Conservation (phyloP, 768 basidiomycete species). For the Lactifluus rugatus region DNA sequence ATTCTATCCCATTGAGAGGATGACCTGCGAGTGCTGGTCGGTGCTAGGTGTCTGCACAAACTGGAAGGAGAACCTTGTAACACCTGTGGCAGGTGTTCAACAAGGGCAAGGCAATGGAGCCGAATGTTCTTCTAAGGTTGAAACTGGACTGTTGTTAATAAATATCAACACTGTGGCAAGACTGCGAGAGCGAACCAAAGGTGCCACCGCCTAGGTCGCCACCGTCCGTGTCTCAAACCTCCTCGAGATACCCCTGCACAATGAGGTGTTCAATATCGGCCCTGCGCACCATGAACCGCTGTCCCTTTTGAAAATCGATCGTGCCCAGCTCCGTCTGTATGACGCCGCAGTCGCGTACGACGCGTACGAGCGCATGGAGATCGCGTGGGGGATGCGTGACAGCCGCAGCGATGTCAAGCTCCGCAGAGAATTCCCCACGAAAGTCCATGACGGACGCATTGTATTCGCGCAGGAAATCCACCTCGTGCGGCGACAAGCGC, state of each 20-base stretch:
- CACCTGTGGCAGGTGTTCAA: background rate
- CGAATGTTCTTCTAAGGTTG: background rate
- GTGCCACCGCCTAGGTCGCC: too few species aligned
- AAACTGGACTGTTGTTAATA: background rate
- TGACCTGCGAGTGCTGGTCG: background rate
- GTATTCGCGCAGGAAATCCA: constrained; percentile 80
- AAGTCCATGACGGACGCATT: constrained; percentile 74
- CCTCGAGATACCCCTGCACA: constrained; percentile 86
- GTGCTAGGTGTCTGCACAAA: background rate
- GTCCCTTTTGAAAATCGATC: constrained; percentile 84
- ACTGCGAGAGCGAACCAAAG: background rate
- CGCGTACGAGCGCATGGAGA: constrained; percentile 77
- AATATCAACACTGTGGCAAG: background rate
- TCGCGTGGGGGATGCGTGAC: constrained; percentile 82
- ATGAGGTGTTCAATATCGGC: constrained; percentile 92
- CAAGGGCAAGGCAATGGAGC: background rate
- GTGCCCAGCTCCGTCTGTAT: constrained; percentile 88
- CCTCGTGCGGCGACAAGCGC: constrained; percentile 69
- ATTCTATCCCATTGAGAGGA: too few species aligned
- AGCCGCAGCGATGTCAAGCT: constrained; percentile 79
- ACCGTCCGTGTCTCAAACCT: constrained; percentile 39
- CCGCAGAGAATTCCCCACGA: constrained; percentile 73
- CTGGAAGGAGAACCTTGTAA: background rate
- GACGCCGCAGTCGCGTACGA: constrained; percentile 81
- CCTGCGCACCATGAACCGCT: constrained; percentile 79